Evolutionary conservation across 2,329 filamentous ascomycete genomes (phyloP).

Genomic region (Fusarium proliferatum): DNA sequence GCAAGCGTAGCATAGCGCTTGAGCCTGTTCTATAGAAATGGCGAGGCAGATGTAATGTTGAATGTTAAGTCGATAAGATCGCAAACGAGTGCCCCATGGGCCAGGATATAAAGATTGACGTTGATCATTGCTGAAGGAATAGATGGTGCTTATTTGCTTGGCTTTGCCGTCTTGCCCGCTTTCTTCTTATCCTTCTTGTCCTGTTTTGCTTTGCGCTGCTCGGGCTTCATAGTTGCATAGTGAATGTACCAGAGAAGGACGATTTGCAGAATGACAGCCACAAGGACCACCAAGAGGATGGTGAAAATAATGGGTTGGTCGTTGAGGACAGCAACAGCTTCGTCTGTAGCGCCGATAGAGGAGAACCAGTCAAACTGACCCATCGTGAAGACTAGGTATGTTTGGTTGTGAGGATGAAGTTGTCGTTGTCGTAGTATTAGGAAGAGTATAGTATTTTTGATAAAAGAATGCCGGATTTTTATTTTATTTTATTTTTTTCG

Average conservation of each 20-base stretch:
- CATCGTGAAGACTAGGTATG: slow-evolving; percentile 45
- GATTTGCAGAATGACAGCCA: slow-evolving; percentile 59
- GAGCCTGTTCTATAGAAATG: background rate
- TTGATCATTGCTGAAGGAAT: background rate
- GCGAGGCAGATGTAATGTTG: background rate
- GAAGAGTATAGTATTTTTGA: background rate
- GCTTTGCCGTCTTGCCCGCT: slow-evolving; percentile 44
- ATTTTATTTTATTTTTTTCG: background rate
- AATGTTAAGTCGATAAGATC: background rate
- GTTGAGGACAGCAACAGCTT: slow-evolving; percentile 69
- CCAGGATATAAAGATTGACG: background rate
- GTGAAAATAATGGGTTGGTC: slow-evolving; percentile 70
- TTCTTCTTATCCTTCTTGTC: slow-evolving; percentile 57
- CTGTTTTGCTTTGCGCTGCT: slow-evolving; percentile 67
- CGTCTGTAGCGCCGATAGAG: slow-evolving; percentile 66
- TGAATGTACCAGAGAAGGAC: slow-evolving; percentile 68
- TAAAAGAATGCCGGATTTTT: background rate
- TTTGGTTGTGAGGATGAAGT: background rate
- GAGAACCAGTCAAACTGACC: slow-evolving; percentile 68
- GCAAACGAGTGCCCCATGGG: background rate
- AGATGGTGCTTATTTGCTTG: background rate
- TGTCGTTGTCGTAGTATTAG: background rate
- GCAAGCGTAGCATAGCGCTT: background rate
- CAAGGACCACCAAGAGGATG: slow-evolving; percentile 65
- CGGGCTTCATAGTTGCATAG: slow-evolving; percentile 69